Base-by-base conservation (phyloP, 495 filamentous ascomycete species). In the Penicillium canescens region DNA sequence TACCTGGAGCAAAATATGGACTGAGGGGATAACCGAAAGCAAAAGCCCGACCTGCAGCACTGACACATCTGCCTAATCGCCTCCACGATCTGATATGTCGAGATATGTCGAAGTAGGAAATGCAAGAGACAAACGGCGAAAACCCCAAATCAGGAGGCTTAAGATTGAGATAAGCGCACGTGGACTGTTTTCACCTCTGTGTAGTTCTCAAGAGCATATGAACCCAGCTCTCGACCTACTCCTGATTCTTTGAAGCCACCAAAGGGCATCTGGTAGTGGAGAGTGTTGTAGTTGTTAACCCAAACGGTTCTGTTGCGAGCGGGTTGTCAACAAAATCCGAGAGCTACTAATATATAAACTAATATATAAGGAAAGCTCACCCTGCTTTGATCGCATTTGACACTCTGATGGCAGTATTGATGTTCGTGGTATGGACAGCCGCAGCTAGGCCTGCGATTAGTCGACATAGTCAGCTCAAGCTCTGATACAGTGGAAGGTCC, bases 191-290 rank as follows among this genome's bases (percentile, higher is more conserved):
- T 85, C 28, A 75, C 76, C 69, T 96, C 84, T 10, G 83, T 89
- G 67, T 95, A 95, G 75, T 92, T 92, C 41, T 83, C 83, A 33
- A 96, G 69, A 6, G 90, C 91, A 23, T 83, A 54, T 24, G 45
- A 46, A 12, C 89, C 89, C 41, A 92, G 66, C 76, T 93, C 90
- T 21, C 90, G 72, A 3, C 92, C 92, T 62, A 95, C 86, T 26
- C 92, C 92, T 54, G 84, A 89, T 77, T 92, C 86, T 76, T 96
- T 96, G 51, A 94, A 87, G 2, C 92, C 92, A 21, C 92, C 92
- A 69, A 95, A 94, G 12, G 89, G 90, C 37, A 92, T 80, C 31
- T 87, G 65, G 54, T 78, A 84, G 60, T 87, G 51, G 26, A 50
- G 46, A 16, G 45, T 77, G 74, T 96, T 94, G 68, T 87, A 91